Base-by-base conservation (phyloP, 148 eudicot species). In the Diospyros lotus region DNA sequence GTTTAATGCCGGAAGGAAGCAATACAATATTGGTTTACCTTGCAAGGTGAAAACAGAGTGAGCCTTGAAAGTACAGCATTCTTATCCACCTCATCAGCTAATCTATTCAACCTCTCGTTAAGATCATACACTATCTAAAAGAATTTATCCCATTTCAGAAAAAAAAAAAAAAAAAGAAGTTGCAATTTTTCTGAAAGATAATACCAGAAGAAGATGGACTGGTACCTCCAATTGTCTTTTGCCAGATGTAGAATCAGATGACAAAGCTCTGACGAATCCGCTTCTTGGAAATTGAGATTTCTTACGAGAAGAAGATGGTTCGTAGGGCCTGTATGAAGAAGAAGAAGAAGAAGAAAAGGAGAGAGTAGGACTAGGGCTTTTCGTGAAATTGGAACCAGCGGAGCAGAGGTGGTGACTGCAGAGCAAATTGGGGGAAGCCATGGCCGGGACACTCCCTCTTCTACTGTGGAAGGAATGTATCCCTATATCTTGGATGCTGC, bases 41-140 rank as follows among this genome's bases (percentile, higher is more conserved):
- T 95, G 82, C 97, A 95, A 88, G 99, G 99, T 68, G 99, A 95
- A 77, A 93, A 95, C 68, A 95, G 87, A 76, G 91, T 85, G 64
- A 95, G 96, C 79, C 97, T 89, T 75, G 90, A 74, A 82, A 95
- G 75, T 67, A 94, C 97, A 79, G 88, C 89, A 38, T 86, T 84
- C 80, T 77, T 86, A 84, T 95, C 96, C 77, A 95, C 92, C 74
- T 89, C 90, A 85, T 94, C 91, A 69, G 96, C 96, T 68, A 90
- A 74, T 75, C 83, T 89, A 54, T 92, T 90, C 38, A 92, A 41
- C 75, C 83, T 92, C 41, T 83, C 96, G 43, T 92, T 92, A 77
- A 85, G 89, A 84, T 90, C 84, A 83, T 95, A 95, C 71, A 87
- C 92, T 68, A 92, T 77, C 98, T 95, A 71, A 64, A 56, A 58